Percentiles rank a stretch among this genome's conserved stretches.
phyloP scores from a whole-genome alignment of 352 stramenopile genomes.

The Pythium guiyangense region DNA sequence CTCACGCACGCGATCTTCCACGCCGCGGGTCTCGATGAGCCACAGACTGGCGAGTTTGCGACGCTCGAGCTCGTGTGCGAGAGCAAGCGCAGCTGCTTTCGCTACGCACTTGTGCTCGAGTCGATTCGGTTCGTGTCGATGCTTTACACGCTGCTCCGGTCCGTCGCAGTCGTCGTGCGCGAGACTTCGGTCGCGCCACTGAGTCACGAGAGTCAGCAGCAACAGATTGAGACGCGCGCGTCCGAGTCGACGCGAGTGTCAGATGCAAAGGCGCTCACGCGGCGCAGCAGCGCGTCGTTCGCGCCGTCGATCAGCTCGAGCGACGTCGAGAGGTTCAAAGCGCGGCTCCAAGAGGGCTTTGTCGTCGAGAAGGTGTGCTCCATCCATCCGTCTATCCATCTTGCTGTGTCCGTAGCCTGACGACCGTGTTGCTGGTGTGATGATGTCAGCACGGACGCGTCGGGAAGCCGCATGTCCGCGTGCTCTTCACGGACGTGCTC shows the following conservation, averaged over 20 bases:
- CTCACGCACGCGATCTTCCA: constrained; percentile 11
- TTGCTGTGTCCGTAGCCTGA: too few species aligned
- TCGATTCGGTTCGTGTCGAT: constrained; percentile 5
- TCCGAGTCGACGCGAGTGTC: neutral
- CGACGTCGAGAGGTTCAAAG: constrained; percentile 28
- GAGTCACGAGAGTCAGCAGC: too few species aligned
- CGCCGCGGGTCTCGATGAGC: constrained; percentile 3
- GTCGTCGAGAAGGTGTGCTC: constrained; percentile 39
- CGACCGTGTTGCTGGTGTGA: neutral
- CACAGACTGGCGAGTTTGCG: constrained; percentile 2
- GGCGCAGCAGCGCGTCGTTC: constrained; percentile 13
- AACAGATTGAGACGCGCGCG: neutral
- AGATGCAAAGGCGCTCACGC: neutral
- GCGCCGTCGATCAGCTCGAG: constrained; percentile 9
- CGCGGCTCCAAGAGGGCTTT: constrained; percentile 28
- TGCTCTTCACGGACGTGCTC: constrained; percentile 30
- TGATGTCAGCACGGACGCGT: constrained; percentile 27
- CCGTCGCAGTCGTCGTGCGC: constrained; percentile 2
- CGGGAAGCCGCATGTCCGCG: constrained; percentile 31
- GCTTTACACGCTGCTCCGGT: neutral
- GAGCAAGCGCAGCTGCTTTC: constrained; percentile 9
- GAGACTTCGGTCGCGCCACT: neutral
- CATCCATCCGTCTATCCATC: too few species aligned
- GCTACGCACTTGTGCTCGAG: constrained; percentile 9
- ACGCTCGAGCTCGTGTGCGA: constrained; percentile 10